Conservation (phyloP, 805 yeast species). For the Candida stauntonica region DNA sequence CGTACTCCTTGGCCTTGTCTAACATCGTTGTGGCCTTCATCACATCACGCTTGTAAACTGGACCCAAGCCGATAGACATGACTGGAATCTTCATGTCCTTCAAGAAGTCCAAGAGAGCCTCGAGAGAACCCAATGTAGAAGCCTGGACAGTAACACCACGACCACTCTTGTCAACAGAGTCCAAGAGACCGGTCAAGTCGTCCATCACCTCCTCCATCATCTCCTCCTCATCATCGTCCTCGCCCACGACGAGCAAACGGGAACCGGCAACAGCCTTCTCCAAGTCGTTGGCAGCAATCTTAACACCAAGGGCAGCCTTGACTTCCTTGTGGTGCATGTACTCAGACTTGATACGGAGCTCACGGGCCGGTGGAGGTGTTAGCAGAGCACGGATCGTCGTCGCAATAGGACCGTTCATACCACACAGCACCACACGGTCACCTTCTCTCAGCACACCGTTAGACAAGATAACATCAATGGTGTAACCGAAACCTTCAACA, state of each 20-base stretch:
- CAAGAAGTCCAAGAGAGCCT: slow-evolving; percentile 93
- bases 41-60: slow-evolving; percentile 96
- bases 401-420: slow-evolving; percentile 97
- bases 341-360: slow-evolving; percentile 93
- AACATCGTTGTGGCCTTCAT: slow-evolving; percentile 97
- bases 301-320: slow-evolving; percentile 98
- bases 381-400: slow-evolving; percentile 92
- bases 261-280: slow-evolving; percentile 99
- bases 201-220: slow-evolving; percentile 98
- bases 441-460: slow-evolving; percentile 95
- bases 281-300: slow-evolving; percentile 95
- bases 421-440: slow-evolving; percentile 93
- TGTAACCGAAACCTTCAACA: slow-evolving; percentile 97
- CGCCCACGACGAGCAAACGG: slow-evolving; percentile 88
- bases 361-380: slow-evolving; percentile 97
- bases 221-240: slow-evolving; percentile 97
- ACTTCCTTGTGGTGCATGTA: slow-evolving; percentile 96
- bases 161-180: slow-evolving; percentile 92
- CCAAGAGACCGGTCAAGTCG: slow-evolving; percentile 89
- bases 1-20: slow-evolving; percentile 91
- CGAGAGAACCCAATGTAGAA: slow-evolving; percentile 95
- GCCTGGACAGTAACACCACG: slow-evolving; percentile 98
- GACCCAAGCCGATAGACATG: slow-evolving; percentile 97
- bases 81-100: slow-evolving; percentile 99
- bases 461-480: slow-evolving; percentile 96